phyloP scores from a whole-genome alignment of 345 rosid species.

The Punica granatum region DNA sequence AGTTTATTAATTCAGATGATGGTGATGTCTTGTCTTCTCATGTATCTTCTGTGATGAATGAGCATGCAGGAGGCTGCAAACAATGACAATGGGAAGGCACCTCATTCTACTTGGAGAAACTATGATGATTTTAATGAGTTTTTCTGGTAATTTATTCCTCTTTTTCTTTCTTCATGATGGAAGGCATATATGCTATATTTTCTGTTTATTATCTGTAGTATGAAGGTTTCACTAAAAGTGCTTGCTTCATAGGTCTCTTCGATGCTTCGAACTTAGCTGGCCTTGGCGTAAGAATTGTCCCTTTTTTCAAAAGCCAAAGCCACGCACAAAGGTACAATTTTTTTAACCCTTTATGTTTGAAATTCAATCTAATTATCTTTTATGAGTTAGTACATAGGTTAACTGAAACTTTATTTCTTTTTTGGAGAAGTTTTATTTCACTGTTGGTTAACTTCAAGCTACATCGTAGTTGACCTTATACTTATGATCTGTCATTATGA shows the following conservation, averaged over 20 bases:
- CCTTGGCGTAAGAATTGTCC: slow-evolving; percentile 66
- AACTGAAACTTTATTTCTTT: background rate
- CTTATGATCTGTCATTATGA: background rate
- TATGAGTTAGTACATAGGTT: background rate
- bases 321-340: slow-evolving; percentile 53
- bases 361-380: background rate
- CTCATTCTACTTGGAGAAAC: slow-evolving; percentile 99
- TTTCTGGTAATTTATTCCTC: slow-evolving; percentile 52
- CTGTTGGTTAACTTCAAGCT: background rate
- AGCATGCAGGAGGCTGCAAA: slow-evolving; percentile 73
- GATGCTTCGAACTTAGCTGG: slow-evolving; percentile 90
- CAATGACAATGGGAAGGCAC: slow-evolving; percentile 84
- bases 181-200: background rate
- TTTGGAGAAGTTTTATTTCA: too few species aligned
- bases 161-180: background rate
- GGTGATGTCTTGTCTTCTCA: background rate
- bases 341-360: slow-evolving; percentile 1
- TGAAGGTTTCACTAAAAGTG: background rate
- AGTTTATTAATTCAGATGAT: background rate
- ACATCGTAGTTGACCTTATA: background rate
- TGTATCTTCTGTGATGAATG: background rate
- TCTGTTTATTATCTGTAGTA: slow-evolving; percentile 4
- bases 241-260: slow-evolving; percentile 55
- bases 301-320: slow-evolving; percentile 72
- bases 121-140: slow-evolving; percentile 96